Base-by-base conservation (phyloP, 2,329 filamentous ascomycete species). In the Aspergillus luchuensis region DNA sequence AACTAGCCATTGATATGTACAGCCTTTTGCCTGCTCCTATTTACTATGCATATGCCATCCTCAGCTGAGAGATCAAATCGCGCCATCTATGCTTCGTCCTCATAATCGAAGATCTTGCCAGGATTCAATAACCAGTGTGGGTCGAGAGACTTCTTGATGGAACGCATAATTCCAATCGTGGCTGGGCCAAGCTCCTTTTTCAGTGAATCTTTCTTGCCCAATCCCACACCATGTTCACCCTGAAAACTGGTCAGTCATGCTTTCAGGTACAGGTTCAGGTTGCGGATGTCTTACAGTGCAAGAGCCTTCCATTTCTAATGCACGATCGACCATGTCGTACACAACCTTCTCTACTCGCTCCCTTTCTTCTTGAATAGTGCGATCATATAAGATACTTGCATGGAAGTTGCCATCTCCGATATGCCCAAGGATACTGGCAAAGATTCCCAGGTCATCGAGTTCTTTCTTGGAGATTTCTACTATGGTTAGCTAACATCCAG, bases 391-490 rank as follows among this genome's bases (percentile, higher is more conserved):
- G 77, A 97, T 95, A 72, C 89, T 91, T 73, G 93, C 89, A 74
- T 97, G 93, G 79, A 97, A 97, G 76, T 97, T 97, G 39, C 93
- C 93, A 72, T 97, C 93, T 11, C 93, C 93, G 59, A 97, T 89
- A 71, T 97, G 93, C 3, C 93, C 93, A 4, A 97, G 81, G 28
- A 96, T 91, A 69, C 90, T 92, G 1, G 92, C 91, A 73, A 97
- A 96, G 1, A 97, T 79, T 0, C 91, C 92, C 10, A 97, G 82
- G 11, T 91, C 87, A 70, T 94, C 90, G 84, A 96, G 89, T 71
- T 96, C 91, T 72, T 91, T 90, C 80, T 97, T 96, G 64, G 91
- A 93, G 47, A 92, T 82, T 73, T 96, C 92, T 80, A 84, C 83
- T 47, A 50, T 2, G 5, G 41, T 69, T 49, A 73, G 69, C 49